A percentile compares a stretch with the other conserved stretches of the same genome.
Evolutionary conservation across 129 eudicot genomes (phyloP).

Genomic region (Artemisia argyi): DNA sequence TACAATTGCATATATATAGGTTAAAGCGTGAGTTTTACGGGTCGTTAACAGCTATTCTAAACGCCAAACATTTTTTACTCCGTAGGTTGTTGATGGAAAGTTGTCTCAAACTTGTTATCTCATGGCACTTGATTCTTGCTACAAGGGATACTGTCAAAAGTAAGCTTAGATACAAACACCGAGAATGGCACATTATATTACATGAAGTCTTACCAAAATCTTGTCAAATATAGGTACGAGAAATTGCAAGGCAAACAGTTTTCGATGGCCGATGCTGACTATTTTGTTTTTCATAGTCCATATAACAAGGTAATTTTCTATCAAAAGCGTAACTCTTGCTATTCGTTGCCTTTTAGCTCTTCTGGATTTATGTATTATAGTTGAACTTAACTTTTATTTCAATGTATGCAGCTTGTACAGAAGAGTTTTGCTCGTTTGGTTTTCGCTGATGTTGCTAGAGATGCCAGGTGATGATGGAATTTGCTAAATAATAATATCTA

Average conservation of each 20-base stretch:
- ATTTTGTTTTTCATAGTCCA: constrained; percentile 94
- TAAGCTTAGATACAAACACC: constrained; percentile 29
- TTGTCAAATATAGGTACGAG: constrained; percentile 57
- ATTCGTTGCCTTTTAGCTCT: background rate
- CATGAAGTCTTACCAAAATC: constrained; percentile 18
- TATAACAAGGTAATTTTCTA: constrained; percentile 75
- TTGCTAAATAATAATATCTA: background rate
- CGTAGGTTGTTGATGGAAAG: constrained; percentile 96
- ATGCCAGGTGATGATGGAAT: constrained; percentile 59
- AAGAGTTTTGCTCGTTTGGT: constrained; percentile 91
- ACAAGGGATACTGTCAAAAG: constrained; percentile 73
- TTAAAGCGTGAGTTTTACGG: background rate
- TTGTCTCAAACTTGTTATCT: constrained; percentile 97
- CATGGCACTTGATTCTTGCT: constrained; percentile 97
- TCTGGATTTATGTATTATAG: background rate
- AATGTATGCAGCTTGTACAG: constrained; percentile 91
- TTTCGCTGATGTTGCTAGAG: constrained; percentile 72
- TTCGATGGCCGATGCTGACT: constrained; percentile 74
- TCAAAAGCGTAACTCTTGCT: background rate
- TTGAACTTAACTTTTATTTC: constrained; percentile 25
- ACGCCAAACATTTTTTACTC: constrained; percentile 14
- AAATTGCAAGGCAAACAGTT: constrained; percentile 80
- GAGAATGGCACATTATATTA: background rate
- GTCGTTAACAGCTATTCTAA: background rate
- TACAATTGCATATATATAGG: background rate